phyloP scores from a whole-genome alignment of 1,284 basidiomycete genomes.

The Xerocomus nothofagi region DNA sequence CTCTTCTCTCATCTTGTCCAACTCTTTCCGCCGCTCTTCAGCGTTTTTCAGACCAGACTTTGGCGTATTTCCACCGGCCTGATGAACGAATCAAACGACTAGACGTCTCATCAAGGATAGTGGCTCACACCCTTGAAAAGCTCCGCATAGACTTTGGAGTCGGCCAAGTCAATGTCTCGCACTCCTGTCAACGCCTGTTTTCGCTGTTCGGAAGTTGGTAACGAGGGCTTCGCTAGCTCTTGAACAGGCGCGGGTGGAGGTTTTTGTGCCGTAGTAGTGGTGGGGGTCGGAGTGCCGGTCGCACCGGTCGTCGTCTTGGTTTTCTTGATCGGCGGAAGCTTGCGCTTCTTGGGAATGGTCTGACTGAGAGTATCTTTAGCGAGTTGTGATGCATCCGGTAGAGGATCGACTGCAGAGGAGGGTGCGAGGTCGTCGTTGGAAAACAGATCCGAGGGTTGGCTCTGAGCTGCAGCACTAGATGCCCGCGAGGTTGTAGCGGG shows the following conservation, averaged over 20 bases:
- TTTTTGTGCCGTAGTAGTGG: slow-evolving; percentile 34
- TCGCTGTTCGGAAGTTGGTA: slow-evolving; percentile 32
- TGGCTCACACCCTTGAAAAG: slow-evolving; percentile 62
- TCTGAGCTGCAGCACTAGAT: slow-evolving; percentile 31
- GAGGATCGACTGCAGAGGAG: slow-evolving; percentile 20
- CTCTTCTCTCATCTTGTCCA: slow-evolving; percentile 71
- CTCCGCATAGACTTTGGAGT: slow-evolving; percentile 60
- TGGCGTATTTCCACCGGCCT: slow-evolving; percentile 52
- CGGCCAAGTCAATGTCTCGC: slow-evolving; percentile 63
- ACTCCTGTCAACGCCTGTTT: slow-evolving; percentile 43
- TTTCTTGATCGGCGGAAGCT: slow-evolving; percentile 74
- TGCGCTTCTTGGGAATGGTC: slow-evolving; percentile 53
- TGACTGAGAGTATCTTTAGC: slow-evolving; percentile 19
- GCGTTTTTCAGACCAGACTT: slow-evolving; percentile 66
- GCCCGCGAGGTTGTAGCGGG: slow-evolving; percentile 20
- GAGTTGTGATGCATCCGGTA: slow-evolving; percentile 35
- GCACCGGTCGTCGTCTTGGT: slow-evolving; percentile 44
- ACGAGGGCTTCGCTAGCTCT: slow-evolving; percentile 24
- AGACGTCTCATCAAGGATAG: slow-evolving; percentile 4
- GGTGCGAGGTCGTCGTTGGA: slow-evolving; percentile 26
- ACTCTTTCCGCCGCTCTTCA: slow-evolving; percentile 65
- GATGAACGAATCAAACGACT: neutral
- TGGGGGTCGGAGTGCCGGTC: slow-evolving; percentile 30
- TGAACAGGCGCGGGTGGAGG: slow-evolving; percentile 23
- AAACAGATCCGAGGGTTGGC: slow-evolving; percentile 30